These are phyloP conservation scores for Schizosaccharomyces versatilis DNA, from an alignment of 1,139 yeast species.

Conservation along the genomic window DNA sequence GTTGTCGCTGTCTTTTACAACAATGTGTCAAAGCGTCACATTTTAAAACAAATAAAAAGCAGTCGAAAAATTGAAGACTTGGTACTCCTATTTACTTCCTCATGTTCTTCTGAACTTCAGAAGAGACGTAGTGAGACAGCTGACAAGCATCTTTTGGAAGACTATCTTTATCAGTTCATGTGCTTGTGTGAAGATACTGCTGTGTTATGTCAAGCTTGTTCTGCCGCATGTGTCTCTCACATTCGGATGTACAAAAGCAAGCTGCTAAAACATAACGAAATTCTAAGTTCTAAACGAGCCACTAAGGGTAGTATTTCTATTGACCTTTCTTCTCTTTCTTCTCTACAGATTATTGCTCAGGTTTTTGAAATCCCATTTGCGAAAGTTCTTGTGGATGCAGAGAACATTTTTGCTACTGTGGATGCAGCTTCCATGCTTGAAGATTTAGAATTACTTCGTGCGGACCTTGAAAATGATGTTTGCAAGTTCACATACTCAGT, in stretches of 20 bases:
- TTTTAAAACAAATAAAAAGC: slow-evolving; percentile 22
- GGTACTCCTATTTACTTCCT: slow-evolving; percentile 41
- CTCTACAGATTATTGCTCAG: not conserved
- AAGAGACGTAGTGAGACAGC: slow-evolving; percentile 24
- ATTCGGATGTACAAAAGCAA: not conserved
- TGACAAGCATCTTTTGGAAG: slow-evolving; percentile 28
- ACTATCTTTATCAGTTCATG: slow-evolving; percentile 38
- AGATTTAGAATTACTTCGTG: not conserved
- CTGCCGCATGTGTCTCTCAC: not conserved
- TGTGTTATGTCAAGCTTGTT: not conserved
- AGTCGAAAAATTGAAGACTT: slow-evolving; percentile 38
- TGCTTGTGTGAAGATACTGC: not conserved
- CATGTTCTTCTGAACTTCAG: slow-evolving; percentile 40
- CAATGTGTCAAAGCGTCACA: slow-evolving; percentile 18
- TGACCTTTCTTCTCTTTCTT: not conserved
- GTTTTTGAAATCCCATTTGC: not conserved
- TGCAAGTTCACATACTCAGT: not conserved
- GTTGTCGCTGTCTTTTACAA: slow-evolving; percentile 9
- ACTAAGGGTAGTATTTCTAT: not conserved
- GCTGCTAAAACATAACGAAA: not conserved
- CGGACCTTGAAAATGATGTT: not conserved
- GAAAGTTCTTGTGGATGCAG: not conserved
- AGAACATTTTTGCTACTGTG: not conserved
- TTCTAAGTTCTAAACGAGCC: not conserved
- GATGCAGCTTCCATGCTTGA: not conserved